A percentile compares a stretch with the other conserved stretches of the same genome.
Evolutionary conservation across 345 rosid genomes (phyloP).

Genomic region (Eucalyptus regnans): DNA sequence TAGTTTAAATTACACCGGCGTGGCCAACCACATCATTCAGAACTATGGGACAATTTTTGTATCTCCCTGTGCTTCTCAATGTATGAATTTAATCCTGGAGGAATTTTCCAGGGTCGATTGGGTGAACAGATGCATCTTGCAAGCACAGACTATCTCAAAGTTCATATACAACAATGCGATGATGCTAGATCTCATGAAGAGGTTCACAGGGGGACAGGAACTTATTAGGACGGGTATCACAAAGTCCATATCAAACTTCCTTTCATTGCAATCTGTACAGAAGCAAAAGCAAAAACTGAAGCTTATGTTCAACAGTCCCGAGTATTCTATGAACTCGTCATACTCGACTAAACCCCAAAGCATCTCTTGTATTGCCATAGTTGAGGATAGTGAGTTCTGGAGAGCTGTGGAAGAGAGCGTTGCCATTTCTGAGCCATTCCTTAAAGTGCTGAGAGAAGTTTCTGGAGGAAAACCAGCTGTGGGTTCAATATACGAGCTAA

Average conservation of each 20-base stretch:
- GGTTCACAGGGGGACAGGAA: conserved; percentile 60
- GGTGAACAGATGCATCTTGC: conserved; percentile 66
- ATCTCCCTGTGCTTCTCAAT: conserved; percentile 86
- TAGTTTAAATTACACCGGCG: conserved; percentile 47
- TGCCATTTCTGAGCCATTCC: conserved; percentile 81
- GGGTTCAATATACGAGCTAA: conserved; percentile 72
- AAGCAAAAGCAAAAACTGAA: conserved; percentile 62
- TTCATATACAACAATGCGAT: conserved; percentile 53
- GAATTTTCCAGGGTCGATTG: conserved; percentile 86
- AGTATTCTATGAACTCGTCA: conserved; percentile 38
- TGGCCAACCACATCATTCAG: conserved; percentile 64
- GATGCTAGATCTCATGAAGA: conserved; percentile 72
- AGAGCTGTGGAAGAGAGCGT: conserved; percentile 76
- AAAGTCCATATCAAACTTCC: conserved; percentile 54
- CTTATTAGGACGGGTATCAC: conserved; percentile 69
- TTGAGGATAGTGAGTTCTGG: conserved; percentile 76
- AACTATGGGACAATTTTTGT: conserved; percentile 66
- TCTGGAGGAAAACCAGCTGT: conserved; percentile 70
- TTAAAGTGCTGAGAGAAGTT: conserved; percentile 75
- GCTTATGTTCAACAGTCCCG: conserved; percentile 69
- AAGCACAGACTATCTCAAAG: conserved; percentile 65
- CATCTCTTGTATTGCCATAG: conserved; percentile 34
- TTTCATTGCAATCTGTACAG: conserved; percentile 62
- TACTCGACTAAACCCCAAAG: conserved; percentile 54
- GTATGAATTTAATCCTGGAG: conserved; percentile 64